These are phyloP conservation scores for Naegleria lovaniensis DNA, from an alignment of 208 protist species.

Conservation along the genomic window DNA sequence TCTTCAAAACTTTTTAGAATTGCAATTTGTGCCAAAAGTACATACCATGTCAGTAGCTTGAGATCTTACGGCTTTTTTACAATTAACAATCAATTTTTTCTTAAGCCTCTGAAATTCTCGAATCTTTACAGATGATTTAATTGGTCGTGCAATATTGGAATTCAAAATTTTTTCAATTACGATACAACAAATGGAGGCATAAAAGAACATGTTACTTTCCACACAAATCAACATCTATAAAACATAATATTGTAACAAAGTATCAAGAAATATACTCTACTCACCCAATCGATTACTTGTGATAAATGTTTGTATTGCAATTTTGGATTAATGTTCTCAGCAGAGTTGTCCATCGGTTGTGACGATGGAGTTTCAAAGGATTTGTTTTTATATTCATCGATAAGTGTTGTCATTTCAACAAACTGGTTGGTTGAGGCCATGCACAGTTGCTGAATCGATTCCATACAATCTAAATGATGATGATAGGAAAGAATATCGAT, in stretches of 20 bases:
- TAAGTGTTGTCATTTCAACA: not conserved
- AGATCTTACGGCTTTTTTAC: not conserved
- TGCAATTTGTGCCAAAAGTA: not conserved
- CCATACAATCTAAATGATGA: not conserved
- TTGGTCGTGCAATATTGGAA: not conserved
- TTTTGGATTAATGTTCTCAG: not conserved
- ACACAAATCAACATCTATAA: not conserved
- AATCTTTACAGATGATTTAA: not conserved
- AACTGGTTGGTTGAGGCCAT: not conserved
- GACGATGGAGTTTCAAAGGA: too few relatives aligned
- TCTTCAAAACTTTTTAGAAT: not conserved
- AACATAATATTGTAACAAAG: not conserved
- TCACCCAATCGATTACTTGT: not conserved
- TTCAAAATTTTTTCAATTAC: not conserved
- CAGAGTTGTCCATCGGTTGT: not conserved
- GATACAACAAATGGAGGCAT: not conserved
- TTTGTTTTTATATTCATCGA: not conserved
- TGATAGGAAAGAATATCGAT: too few relatives aligned
- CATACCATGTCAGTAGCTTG: not conserved
- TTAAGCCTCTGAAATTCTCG: not conserved
- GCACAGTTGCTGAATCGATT: not conserved
- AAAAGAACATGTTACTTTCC: not conserved
- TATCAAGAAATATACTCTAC: not conserved
- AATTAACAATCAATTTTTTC: not conserved
- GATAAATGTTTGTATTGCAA: not conserved